A percentile compares a stretch with the other conserved stretches of the same genome.
Evolutionary conservation across 768 basidiomycete genomes (phyloP).

Genomic region (Boletus reticulatus): DNA sequence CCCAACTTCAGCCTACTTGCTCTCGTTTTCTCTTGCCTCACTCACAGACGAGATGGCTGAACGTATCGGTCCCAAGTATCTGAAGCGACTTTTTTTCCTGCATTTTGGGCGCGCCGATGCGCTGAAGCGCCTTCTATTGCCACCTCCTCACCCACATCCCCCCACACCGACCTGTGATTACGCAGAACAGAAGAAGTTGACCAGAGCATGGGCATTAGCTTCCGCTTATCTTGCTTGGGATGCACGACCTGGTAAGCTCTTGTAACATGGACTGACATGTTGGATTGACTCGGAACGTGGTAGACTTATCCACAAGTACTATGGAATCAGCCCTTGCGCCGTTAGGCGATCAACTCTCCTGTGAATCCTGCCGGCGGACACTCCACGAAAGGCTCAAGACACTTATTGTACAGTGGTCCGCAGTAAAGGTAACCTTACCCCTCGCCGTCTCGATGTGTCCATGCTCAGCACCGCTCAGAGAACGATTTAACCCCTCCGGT

Average conservation of each 20-base stretch:
- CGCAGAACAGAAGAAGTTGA: slow-evolving; percentile 73
- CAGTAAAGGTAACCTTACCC: slow-evolving; percentile 56
- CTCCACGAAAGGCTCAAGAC: slow-evolving; percentile 66
- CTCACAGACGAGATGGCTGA: slow-evolving; percentile 70
- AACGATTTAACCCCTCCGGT: slow-evolving; percentile 44
- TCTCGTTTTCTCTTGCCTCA: slow-evolving; percentile 64
- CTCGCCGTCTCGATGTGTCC: not conserved
- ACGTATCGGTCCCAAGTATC: slow-evolving; percentile 70
- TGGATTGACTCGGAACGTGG: not conserved
- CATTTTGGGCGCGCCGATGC: slow-evolving; percentile 83
- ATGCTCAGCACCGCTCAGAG: slow-evolving; percentile 36
- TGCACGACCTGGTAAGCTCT: slow-evolving; percentile 64
- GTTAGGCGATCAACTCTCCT: slow-evolving; percentile 64
- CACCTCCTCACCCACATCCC: slow-evolving; percentile 75
- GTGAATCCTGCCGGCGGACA: slow-evolving; percentile 62
- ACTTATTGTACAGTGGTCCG: slow-evolving; percentile 73
- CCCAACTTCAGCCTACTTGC: slow-evolving; percentile 68
- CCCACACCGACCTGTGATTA: slow-evolving; percentile 69
- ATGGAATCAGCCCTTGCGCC: slow-evolving; percentile 75
- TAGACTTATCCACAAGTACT: slow-evolving; percentile 70
- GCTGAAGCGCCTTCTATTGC: slow-evolving; percentile 71
- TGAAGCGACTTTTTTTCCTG: slow-evolving; percentile 80
- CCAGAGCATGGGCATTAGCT: slow-evolving; percentile 79
- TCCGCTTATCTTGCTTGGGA: slow-evolving; percentile 85
- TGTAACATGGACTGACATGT: not conserved